These are phyloP conservation scores for Leccinum subgranulosum DNA, from an alignment of 768 basidiomycete genomes.

Conservation along the genomic window DNA sequence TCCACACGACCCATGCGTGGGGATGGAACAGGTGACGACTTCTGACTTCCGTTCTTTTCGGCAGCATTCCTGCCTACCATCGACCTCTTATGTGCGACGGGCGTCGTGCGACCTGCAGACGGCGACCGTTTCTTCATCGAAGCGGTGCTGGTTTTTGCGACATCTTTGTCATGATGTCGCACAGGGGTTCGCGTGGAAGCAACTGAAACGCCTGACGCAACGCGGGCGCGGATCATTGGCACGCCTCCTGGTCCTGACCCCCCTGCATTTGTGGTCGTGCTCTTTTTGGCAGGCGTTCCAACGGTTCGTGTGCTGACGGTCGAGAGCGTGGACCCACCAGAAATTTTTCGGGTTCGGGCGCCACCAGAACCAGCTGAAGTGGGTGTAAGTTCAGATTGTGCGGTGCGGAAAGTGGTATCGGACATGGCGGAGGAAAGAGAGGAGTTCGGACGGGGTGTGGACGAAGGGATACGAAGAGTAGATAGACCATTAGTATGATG, in stretches of 20 bases:
- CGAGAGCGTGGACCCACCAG: conserved; percentile 29
- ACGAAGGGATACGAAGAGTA: conserved; percentile 31
- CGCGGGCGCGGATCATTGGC: conserved; percentile 13
- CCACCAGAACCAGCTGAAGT: conserved; percentile 24
- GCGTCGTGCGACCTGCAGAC: conserved; percentile 21
- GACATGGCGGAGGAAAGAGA: conserved; percentile 31
- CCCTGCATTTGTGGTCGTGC: background rate
- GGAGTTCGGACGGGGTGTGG: conserved; percentile 24
- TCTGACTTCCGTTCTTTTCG: conserved; percentile 16
- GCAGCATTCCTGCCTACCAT: conserved; percentile 8
- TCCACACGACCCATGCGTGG: conserved; percentile 17
- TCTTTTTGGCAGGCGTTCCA: conserved; percentile 24
- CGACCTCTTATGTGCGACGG: conserved; percentile 19
- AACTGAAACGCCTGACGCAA: conserved; percentile 28
- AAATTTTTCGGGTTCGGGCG: conserved; percentile 28
- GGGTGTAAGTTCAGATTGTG: conserved; percentile 30
- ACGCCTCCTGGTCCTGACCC: conserved; percentile 10
- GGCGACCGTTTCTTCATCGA: conserved; percentile 20
- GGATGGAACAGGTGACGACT: conserved; percentile 12
- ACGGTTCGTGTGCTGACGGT: conserved; percentile 31
- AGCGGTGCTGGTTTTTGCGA: conserved; percentile 20
- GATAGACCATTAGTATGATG: conserved; percentile 24
- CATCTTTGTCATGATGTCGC: conserved; percentile 25
- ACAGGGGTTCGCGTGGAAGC: conserved; percentile 22
- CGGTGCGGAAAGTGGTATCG: conserved; percentile 31